Evolutionary conservation across 176 grass and related monocot species (phyloP).

Genomic region (Chrysopogon serrulatus): DNA sequence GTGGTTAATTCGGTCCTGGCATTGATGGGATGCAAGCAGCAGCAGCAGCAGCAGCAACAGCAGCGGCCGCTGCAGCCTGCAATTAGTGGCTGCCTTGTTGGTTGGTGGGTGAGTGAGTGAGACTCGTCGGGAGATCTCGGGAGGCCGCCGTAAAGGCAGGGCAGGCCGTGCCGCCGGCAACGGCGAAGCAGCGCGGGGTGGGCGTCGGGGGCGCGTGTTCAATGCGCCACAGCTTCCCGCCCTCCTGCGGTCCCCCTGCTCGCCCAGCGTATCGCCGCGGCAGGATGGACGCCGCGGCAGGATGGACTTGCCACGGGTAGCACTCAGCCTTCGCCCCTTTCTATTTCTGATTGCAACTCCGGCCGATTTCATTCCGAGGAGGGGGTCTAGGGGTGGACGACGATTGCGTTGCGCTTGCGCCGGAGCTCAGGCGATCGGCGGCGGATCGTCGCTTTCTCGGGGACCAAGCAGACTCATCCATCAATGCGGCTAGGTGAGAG

Average conservation of each 20-base stretch:
- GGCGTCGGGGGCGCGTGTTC: conserved; percentile 18
- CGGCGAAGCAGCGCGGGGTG: conserved; percentile 1
- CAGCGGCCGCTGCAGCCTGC: conserved; percentile 20
- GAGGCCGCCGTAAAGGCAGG: not conserved
- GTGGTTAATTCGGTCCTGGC: conserved; percentile 15
- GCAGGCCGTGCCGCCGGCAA: not conserved
- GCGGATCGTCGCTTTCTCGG: not conserved
- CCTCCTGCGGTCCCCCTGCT: no score
- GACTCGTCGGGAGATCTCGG: conserved; percentile 27
- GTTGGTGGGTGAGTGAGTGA: conserved; percentile 27
- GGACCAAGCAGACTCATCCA: not conserved
- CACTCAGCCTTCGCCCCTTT: not conserved
- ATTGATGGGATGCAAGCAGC: conserved; percentile 33
- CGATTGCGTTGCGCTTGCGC: not conserved
- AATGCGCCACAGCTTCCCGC: conserved; percentile 27
- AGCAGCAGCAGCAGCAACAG: not conserved
- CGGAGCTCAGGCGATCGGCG: not conserved
- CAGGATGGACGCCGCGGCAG: not conserved
- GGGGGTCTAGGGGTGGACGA: not conserved
- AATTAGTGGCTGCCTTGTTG: conserved; percentile 38
- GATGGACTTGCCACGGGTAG: not conserved
- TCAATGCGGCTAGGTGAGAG: not conserved
- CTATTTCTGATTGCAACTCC: not conserved
- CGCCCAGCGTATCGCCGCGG: not conserved
- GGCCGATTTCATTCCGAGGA: not conserved